Evolutionary conservation across 306 rosid species (phyloP).

Genomic region (Prosopis cineraria): DNA sequence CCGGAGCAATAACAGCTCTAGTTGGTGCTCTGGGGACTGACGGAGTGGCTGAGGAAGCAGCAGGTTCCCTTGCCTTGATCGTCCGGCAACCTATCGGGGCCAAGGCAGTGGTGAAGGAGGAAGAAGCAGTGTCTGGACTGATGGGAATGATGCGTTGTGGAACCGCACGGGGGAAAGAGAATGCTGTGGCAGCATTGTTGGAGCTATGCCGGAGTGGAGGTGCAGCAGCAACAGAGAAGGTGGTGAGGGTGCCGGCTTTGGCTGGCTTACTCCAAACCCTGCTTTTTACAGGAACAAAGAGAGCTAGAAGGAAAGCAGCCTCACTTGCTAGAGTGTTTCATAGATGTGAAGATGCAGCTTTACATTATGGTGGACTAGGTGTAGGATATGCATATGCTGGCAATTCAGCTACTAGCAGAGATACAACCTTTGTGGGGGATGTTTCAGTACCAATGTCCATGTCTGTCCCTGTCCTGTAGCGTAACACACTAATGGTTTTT

Average conservation of each 20-base stretch:
- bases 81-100: conserved; percentile 80
- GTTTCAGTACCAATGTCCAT: conserved; percentile 82
- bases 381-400: conserved; percentile 75
- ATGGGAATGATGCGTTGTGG: conserved; percentile 90
- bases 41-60: conserved; percentile 95
- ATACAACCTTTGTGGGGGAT: conserved; percentile 69
- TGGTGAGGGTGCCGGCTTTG: conserved; percentile 79
- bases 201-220: conserved; percentile 96
- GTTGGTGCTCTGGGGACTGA: conserved; percentile 73
- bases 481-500: conserved; percentile 37
- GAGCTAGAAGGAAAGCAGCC: conserved; percentile 96
- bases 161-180: conserved; percentile 89
- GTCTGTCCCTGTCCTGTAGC: conserved; percentile 83
- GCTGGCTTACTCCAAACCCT: conserved; percentile 84
- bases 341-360: conserved; percentile 63
- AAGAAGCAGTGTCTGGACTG: conserved; percentile 69
- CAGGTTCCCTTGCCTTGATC: conserved; percentile 85
- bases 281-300: conserved; percentile 83
- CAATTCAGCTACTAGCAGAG: conserved; percentile 71
- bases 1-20: conserved; percentile 77
- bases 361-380: conserved; percentile 82
- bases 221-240: conserved; percentile 74
- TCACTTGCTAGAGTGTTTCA: conserved; percentile 92
- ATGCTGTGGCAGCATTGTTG: conserved; percentile 93
- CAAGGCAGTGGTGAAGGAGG: conserved; percentile 70